These are phyloP conservation scores for Sporisorium exsertum DNA, from an alignment of 1,284 basidiomycete genomes.

Conservation along the genomic window DNA sequence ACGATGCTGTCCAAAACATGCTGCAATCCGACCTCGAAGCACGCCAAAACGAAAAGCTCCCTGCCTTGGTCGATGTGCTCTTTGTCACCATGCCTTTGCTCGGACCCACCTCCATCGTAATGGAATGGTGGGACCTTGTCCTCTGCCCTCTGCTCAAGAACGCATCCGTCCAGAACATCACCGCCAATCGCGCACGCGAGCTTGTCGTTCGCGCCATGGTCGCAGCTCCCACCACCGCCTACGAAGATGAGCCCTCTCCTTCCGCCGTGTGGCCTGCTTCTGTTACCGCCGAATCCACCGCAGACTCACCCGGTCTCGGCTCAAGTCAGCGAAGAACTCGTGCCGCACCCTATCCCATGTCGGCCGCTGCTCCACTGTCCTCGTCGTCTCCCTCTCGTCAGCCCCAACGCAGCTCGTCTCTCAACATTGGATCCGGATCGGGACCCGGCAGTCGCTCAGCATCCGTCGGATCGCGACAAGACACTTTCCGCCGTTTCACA, in stretches of 20 bases:
- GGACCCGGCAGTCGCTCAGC: constrained; percentile 33
- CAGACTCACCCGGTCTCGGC: constrained; percentile 9
- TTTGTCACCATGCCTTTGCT: constrained; percentile 50
- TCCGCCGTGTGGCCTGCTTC: constrained; percentile 43
- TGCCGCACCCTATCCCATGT: constrained; percentile 51
- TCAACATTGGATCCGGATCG: constrained; percentile 9
- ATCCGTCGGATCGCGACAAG: constrained; percentile 26
- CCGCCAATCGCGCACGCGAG: constrained; percentile 50
- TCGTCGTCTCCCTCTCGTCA: constrained; percentile 29
- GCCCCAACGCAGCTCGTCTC: constrained; percentile 20
- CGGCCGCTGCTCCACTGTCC: constrained; percentile 33
- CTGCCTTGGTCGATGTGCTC: constrained; percentile 54
- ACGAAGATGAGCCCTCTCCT: constrained; percentile 57
- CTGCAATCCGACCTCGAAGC: constrained; percentile 48
- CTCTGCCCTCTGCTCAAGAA: constrained; percentile 61
- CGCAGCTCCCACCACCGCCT: constrained; percentile 46
- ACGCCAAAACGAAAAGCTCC: constrained; percentile 32
- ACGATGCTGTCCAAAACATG: constrained; percentile 43
- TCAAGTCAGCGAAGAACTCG: constrained; percentile 35
- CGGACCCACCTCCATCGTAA: constrained; percentile 43
- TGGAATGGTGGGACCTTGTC: constrained; percentile 65
- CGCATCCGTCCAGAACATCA: constrained; percentile 35
- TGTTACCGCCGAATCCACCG: not conserved
- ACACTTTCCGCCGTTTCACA: constrained; percentile 54
- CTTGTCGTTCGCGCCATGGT: constrained; percentile 60